Percentiles rank a stretch among this genome's conserved stretches.
Evolutionary conservation across 805 yeast genomes (phyloP).

Genomic region (Pichia rugopelliculosa): DNA sequence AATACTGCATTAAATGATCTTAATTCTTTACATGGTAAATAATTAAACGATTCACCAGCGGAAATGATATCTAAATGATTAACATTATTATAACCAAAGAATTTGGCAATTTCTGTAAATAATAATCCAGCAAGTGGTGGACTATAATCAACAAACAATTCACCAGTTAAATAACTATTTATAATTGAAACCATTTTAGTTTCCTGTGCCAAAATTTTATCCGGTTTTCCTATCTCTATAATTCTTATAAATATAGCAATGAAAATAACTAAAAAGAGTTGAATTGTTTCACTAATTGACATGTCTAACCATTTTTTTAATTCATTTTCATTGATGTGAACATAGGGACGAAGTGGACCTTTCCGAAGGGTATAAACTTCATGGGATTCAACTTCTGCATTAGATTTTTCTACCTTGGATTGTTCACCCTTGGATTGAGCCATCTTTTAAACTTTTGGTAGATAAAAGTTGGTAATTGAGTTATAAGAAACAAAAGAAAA

Average conservation of each 20-base stretch:
- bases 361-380: not conserved
- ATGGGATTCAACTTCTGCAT: not conserved
- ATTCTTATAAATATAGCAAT: conserved; percentile 53
- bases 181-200: conserved; percentile 50
- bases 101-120: conserved; percentile 50
- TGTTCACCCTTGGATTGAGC: not conserved
- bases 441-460: not conserved
- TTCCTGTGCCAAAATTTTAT: conserved; percentile 84
- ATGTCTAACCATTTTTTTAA: not conserved
- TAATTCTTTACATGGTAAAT: conserved; percentile 49
- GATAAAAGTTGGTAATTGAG: not conserved
- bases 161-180: conserved; percentile 60
- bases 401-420: not conserved
- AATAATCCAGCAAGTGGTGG: conserved; percentile 77
- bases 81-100: conserved; percentile 46
- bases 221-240: conserved; percentile 50
- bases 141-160: conserved; percentile 65
- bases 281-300: conserved; percentile 10
- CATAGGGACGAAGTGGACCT: conserved; percentile 10
- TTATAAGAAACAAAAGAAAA: not conserved
- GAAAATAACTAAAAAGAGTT: conserved; percentile 10
- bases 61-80: conserved; percentile 20
- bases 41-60: conserved; percentile 15
- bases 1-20: conserved; percentile 50
- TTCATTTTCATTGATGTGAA: not conserved